Evolutionary conservation across 2,329 filamentous ascomycete species (phyloP), one percentile per base, ranked within the genome.

Genomic region (Ascomycota sp.): DNA sequence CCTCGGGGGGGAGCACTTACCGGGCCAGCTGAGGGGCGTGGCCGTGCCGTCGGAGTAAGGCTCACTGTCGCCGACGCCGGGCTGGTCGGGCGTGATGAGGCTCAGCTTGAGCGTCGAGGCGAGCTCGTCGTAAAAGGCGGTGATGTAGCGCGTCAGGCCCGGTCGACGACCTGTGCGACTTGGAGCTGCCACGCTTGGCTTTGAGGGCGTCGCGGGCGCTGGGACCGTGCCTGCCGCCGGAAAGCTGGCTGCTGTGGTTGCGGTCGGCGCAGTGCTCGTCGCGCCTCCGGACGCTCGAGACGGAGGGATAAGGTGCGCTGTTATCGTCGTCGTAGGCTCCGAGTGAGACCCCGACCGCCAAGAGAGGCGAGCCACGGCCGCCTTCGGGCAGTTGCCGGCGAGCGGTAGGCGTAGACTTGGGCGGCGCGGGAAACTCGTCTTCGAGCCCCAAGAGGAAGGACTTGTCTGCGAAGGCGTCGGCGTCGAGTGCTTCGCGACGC

Each of bases 61-160:
- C 43, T 91, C 83, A 46, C 86, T 94, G 43, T 82, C 85, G 28
- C 89, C 89, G 11, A 98, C 81, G 19, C 89, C 89, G 32, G 89
- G 89, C 31, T 89, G 71, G 50, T 98, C 89, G 5, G 86, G 78
- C 0, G 89, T 95, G 39, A 98, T 92, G 30, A 98, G 63, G 13
- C 89, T 72, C 33, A 98, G 55, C 48, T 82, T 89, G 34, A 98
- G 57, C 1, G 85, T 92, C 43, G 80, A 57, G 3, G 89, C 89
- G 31, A 98, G 61, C 50, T 98, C 89, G 48, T 98, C 89, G 46
- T 95, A 98, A 48, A 98, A 98, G 0, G 85, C 83, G 35, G 82
- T 94, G 35, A 98, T 79, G 47, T 89, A 98, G 51, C 89, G 70
- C 8, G 89, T 98, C 43, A 98, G 59, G 56, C 2, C 52, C 57